Evolutionary conservation across 2,329 filamentous ascomycete genomes (phyloP).

Genomic region (Myriosclerotinia scirpicola): DNA sequence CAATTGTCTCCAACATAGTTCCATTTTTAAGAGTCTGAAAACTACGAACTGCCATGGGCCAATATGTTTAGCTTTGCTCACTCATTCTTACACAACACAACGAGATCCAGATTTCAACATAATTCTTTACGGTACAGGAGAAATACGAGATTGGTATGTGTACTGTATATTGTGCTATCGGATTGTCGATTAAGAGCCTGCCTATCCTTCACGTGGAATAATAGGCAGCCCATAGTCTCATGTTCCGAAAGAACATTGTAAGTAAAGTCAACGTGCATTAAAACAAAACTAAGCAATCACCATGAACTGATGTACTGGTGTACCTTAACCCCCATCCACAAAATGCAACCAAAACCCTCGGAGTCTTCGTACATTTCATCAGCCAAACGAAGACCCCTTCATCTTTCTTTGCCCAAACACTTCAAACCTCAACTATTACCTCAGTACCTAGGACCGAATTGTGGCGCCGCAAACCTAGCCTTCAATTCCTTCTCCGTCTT

Average conservation of each 20-base stretch:
- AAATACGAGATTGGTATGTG: background rate
- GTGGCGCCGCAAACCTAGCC: background rate
- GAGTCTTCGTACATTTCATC: background rate
- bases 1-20: background rate
- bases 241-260: no score
- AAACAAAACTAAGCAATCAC: background rate
- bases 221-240: no score
- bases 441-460: background rate
- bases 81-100: background rate
- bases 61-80: background rate
- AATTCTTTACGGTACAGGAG: no score
- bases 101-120: background rate
- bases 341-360: background rate
- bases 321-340: background rate
- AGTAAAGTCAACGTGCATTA: background rate
- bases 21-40: background rate
- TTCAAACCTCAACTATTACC: background rate
- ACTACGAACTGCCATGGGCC: background rate
- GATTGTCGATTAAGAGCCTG: no score
- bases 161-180: no score
- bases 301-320: no score
- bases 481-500: background rate
- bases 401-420: background rate
- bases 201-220: no score
- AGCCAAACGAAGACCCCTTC: background rate